Base-by-base conservation (phyloP, 345 rosid genomes). In the Citrus sp. region DNA sequence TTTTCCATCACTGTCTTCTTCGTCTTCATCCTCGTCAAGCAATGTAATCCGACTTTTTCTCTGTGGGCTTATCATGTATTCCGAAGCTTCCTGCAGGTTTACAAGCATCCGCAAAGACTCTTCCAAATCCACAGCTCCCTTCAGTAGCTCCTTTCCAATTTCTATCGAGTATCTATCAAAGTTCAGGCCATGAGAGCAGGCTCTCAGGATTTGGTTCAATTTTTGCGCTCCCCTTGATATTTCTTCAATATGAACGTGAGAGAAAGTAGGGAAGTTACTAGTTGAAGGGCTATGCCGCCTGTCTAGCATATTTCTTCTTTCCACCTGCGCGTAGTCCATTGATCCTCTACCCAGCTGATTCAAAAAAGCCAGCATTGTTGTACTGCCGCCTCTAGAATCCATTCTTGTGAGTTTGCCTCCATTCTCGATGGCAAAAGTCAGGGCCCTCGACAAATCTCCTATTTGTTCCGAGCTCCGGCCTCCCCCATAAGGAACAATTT, bases 81-180 rank as follows among this genome's bases (percentile, higher is more conserved):
- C 92, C 22, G 95, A 92, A 78, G 90, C 87, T 82, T 90, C 92
- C 82, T 94, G 95, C 70, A 91, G 74, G 87, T 90, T 90, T 35
- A 91, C 91, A 72, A 96, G 93, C 94, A 89, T 87, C 88, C 91
- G 78, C 78, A 94, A 77, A 27, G 97, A 92, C 77, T 92, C 92
- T 85, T 92, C 94, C 84, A 94, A 87, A 74, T 96, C 95, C 72
- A 83, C 67, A 28, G 98, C 94, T 60, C 97, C 97, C 84, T 92
- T 90, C 86, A 92, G 69, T 28, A 92, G 87, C 67, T 96, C 86
- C 70, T 87, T 87, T 22, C 97, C 98, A 46, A 89, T 89, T 74
- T 96, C 93, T 80, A 91, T 83, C 0, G 98, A 92, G 70, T 89
- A 91, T 49, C 85, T 79, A 61, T 89, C 93, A 34, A 94, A 86